phyloP scores from a whole-genome alignment of 495 filamentous ascomycete species.

The Parmelia sp. region DNA sequence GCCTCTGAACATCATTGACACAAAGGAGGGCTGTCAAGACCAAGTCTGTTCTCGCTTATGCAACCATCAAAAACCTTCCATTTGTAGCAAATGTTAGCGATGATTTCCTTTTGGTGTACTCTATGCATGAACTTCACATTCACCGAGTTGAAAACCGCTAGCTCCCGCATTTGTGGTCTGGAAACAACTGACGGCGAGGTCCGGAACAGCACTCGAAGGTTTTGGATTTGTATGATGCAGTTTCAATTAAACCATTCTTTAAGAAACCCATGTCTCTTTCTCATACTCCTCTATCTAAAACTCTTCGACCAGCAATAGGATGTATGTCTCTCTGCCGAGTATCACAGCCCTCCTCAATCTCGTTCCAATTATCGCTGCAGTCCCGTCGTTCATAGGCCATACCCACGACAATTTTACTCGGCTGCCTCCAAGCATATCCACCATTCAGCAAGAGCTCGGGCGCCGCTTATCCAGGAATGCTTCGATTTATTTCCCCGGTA shows the following conservation, averaged over 20 bases:
- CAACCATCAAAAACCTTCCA: too few species aligned
- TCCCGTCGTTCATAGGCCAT: not conserved
- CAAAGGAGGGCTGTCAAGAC: too few species aligned
- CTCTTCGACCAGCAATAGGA: not conserved
- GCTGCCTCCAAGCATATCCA: not conserved
- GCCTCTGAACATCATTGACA: too few species aligned
- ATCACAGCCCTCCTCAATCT: not conserved
- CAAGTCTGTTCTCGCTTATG: too few species aligned
- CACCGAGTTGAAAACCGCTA: not conserved
- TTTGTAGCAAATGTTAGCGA: too few species aligned
- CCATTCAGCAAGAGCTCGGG: constrained; percentile 5
- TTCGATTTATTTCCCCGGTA: constrained; percentile 41
- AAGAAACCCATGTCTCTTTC: not conserved
- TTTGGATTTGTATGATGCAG: too few species aligned
- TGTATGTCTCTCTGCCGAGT: not conserved
- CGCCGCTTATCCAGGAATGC: constrained; percentile 27
- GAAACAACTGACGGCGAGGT: not conserved
- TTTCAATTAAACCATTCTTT: too few species aligned
- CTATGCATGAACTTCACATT: not conserved
- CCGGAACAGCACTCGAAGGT: not conserved
- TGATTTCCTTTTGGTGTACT: too few species aligned
- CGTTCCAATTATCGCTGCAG: not conserved
- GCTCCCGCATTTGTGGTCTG: not conserved
- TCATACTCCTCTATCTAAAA: not conserved
- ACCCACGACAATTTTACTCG: not conserved